Evolutionary conservation across 768 basidiomycete species (phyloP), one percentile per base, ranked within the genome.

Genomic region (Brasilioporus rufonigricans): DNA sequence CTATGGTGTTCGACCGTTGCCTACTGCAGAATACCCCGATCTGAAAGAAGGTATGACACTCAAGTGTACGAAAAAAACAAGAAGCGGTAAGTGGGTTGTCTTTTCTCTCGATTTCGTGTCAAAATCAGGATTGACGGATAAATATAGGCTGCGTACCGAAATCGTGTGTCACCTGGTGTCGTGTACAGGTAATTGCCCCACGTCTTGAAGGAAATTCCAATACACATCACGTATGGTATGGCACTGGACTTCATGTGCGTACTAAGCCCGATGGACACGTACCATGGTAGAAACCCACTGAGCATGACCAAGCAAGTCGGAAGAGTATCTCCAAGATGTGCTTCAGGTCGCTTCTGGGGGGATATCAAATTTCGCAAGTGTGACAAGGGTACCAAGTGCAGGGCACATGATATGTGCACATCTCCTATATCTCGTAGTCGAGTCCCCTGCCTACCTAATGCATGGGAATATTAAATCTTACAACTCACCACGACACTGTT

Each of bases 1-100:
- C 4, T 26, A 60, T 19, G 56, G 52, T 10, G 46, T 60, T 51
- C 56, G 47, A 27, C 23, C 49, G 4, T 12, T 52, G 11, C 55
- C 51, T 4, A 47, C 55, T 18, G 36, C 32, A 5, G 53, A 58
- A 14, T 52, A 55, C 8, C 53, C 53, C 1, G 50, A 58, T 10
- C 11, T 11, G 12, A 27, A 29, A 8, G 21, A 41, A 2, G 56
- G 59, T 3, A 50, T 52, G 16, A 52, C 59, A 5, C 46, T 58
- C 19, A 55, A 52, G 5, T 45, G 46, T 23, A n/a, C 44, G 49
- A 14, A 50, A 1, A 21, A 29, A 40, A 31, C 48, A 49, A 16
- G 26, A 49, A 9, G 48, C 27, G 3, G 48, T 40, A 12, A 19
- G 36, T 11, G 8, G 32, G 6, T n/a, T 39, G 24, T 40, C 7